Base-by-base conservation (phyloP, 192 early-diverging fungal genomes). In the Rhizophagus sp. region DNA sequence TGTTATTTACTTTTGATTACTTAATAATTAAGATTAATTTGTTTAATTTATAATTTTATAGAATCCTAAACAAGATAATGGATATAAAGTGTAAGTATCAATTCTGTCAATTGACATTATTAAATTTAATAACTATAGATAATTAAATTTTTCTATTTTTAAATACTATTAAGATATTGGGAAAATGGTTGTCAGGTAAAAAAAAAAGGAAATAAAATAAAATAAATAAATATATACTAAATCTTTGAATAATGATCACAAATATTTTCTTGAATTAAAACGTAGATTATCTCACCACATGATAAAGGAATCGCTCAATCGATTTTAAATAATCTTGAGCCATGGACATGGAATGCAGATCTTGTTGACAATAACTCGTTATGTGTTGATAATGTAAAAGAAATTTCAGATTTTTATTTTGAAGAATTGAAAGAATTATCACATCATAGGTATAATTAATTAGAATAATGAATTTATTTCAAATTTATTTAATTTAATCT, bases 41-140 rank as follows among this genome's bases (percentile, higher is more conserved):
- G 4, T 34, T 71, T 33, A 57, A 39, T 52, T 64, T 65, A 63
- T 57, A 7, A 24, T 68, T n/a, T 62, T 11, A 47, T 4, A 92
- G 84, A 97, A 97, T 79, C 96, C 96, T 25, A 97, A 96, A 84
- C 87, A 94, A 82, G 95, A 97, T 85, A 97, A 97, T 86, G 96
- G 96, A 27, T 95, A 94, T 85, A 94, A 95, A 84, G 92, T 95
- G 75, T 91, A 75, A 50, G 70, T 79, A 33, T 24, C 30, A 73
- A 8, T 33, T 50, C 0, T 9, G 24, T 62, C 84, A 4, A 50
- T 34, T 78, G 24, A 9, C 27, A 50, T 24, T 90, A 85, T 82
- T 88, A 87, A 80, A 44, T 44, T 44, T 44, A 44, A 44, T 44
- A 44, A 44, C 7, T 44, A 44, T 44, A 9, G 10, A 44, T 44